These are phyloP conservation scores for Cladosporium oxysporum DNA, from an alignment of 2,329 filamentous ascomycete genomes.

Conservation along the genomic window DNA sequence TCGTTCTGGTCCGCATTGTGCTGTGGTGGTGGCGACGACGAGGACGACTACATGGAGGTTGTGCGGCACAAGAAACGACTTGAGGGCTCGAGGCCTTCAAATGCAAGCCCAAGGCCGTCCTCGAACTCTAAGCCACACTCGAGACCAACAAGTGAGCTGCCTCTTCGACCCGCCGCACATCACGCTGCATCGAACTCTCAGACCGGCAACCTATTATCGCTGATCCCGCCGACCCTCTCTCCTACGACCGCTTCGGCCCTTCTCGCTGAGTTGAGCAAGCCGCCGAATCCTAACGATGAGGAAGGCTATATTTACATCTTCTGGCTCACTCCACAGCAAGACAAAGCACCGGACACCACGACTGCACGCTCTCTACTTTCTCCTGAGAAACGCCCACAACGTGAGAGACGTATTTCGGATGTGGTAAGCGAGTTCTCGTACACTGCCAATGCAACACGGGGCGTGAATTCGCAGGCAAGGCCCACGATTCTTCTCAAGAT, in stretches of 20 bases:
- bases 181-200: slow-evolving; percentile 30
- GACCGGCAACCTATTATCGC: slow-evolving; percentile 53
- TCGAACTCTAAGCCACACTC: slow-evolving; percentile 11
- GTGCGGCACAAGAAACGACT: slow-evolving; percentile 43
- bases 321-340: slow-evolving; percentile 76
- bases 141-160: slow-evolving; percentile 16
- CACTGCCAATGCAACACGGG: slow-evolving; percentile 9
- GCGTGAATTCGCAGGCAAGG: slow-evolving; percentile 22
- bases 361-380: slow-evolving; percentile 38
- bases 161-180: slow-evolving; percentile 21
- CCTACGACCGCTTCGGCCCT: slow-evolving; percentile 70
- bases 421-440: slow-evolving; percentile 39
- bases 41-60: slow-evolving; percentile 46
- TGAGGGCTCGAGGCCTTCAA: slow-evolving; percentile 22
- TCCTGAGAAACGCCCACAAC: slow-evolving; percentile 24
- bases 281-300: slow-evolving; percentile 71
- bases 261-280: slow-evolving; percentile 75
- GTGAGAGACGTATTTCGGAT: slow-evolving; percentile 33
- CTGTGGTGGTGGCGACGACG: slow-evolving; percentile 42
- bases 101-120: not conserved
- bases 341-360: slow-evolving; percentile 52
- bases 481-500: slow-evolving; percentile 70
- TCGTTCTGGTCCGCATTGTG: slow-evolving; percentile 48
- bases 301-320: slow-evolving; percentile 98
- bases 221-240: slow-evolving; percentile 69